Evolutionary conservation across 352 stramenopile species (phyloP), one percentile per base, ranked within the genome.

Genomic region (Globisporangium canariense): DNA sequence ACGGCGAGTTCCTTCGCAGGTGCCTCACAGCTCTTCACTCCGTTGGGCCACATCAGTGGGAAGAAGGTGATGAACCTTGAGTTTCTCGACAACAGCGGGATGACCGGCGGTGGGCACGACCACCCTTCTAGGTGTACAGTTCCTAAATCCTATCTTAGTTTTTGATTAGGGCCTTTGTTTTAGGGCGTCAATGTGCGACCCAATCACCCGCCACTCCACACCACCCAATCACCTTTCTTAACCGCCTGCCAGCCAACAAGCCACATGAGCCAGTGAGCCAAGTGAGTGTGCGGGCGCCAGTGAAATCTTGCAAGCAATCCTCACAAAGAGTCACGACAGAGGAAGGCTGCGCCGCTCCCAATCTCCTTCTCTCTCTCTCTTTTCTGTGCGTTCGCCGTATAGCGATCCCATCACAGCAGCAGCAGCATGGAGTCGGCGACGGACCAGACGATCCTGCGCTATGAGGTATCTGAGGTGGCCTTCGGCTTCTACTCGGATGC

Each of bases 401-500:
- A 49, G 32, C 40, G 16, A 25, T 11, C 28, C 22, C 59, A 34
- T 40, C 2, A 30, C 16, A 20, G 16, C 9, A 36, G 20, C 34
- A 51, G 49, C 49, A 57, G 58, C 55, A 96, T 96, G 87, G 84
- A 96, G 67, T 82, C 86, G 64, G 84, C 83, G 61, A 96, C 84
- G 74, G 88, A 96, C 75, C 88, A 96, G 76, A 95, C 86, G 58
- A 95, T 96, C 62, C 74, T 96, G 65, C 89, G 90, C 65, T 90
- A 97, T 88, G 88, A 97, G 65, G 90, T 97, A 60, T 69, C 79
- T 46, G 89, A 97, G 71, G 83, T 98, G 60, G 78, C 75, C 59
- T 99, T 98, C 69, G 90, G 94, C 46, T 98, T 99, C 73, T 99
- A 99, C 77, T 98, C 92, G 57, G 96, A 99, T 73, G 96, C 97